Conservation (phyloP, 177 flowering plant genomes). For the Vitis hybrid region DNA sequence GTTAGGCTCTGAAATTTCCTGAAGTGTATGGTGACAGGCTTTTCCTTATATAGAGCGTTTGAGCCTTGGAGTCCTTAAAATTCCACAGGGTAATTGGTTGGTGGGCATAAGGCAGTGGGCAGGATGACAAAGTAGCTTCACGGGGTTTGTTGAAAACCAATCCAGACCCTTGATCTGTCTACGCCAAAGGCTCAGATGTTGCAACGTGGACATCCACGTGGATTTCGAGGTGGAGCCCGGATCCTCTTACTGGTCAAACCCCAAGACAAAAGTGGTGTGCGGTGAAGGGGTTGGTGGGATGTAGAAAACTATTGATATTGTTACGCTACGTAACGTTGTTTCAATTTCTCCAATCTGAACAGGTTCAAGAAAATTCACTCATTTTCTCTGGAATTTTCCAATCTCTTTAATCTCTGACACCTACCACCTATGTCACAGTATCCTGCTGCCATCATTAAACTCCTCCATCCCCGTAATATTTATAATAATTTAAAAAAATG, state of each 20-base stretch:
- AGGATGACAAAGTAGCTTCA: background rate
- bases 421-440: too few species aligned
- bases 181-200: background rate
- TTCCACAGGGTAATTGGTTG: conserved; percentile 2
- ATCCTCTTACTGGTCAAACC: too few species aligned
- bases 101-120: conserved; percentile 11
- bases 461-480: too few species aligned
- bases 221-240: background rate
- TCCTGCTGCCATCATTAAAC: too few species aligned
- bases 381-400: too few species aligned
- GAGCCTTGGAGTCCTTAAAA: too few species aligned
- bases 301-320: background rate
- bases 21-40: background rate
- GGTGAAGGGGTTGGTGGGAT: conserved; percentile 5
- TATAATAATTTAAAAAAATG: too few species aligned
- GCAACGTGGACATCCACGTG: background rate
- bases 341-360: too few species aligned
- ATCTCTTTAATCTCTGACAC: too few species aligned
- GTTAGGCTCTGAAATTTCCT: conserved; percentile 5
- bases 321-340: too few species aligned
- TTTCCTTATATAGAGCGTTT: background rate
- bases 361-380: too few species aligned
- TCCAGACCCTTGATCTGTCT: conserved; percentile 4
- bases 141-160: conserved; percentile 14
- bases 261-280: background rate